Evolutionary conservation across 208 protist genomes (phyloP).

Genomic region (Leishmania guyanensis): DNA sequence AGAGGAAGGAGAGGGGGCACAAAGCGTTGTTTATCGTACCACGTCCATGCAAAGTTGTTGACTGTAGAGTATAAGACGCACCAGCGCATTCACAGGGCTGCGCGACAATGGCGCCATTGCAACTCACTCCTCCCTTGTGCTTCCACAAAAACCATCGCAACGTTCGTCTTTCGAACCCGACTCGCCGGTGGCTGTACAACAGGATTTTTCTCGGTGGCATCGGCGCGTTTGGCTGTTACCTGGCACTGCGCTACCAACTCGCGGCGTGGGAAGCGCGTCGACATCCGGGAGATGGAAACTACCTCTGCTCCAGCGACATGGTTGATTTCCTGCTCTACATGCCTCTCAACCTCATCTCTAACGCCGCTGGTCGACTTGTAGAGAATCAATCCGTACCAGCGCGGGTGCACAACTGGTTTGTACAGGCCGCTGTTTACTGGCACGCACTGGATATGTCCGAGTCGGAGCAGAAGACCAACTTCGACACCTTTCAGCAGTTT

Average conservation of each 20-base stretch:
- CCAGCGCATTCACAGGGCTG: background rate
- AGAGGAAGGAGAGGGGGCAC: background rate
- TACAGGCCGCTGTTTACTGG: conserved; percentile 49
- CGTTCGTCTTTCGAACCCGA: conserved; percentile 51
- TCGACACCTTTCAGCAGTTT: conserved; percentile 78
- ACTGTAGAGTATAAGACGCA: background rate
- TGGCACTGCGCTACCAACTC: conserved; percentile 47
- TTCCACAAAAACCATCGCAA: conserved; percentile 68
- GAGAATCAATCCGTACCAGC: conserved; percentile 44
- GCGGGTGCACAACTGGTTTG: conserved; percentile 49
- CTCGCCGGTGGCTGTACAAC: conserved; percentile 82
- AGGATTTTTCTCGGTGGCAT: conserved; percentile 45
- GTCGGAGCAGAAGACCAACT: conserved; percentile 31
- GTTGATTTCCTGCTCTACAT: conserved; percentile 69
- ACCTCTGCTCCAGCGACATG: conserved; percentile 58
- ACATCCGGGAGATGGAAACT: conserved; percentile 33
- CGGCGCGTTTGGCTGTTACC: conserved; percentile 36
- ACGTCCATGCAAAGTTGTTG: background rate
- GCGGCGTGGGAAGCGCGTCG: conserved; percentile 61
- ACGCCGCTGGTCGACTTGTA: conserved; percentile 43
- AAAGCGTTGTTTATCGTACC: background rate
- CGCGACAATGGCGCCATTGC: conserved; percentile 15
- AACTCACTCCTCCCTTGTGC: conserved; percentile 5
- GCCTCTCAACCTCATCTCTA: conserved; percentile 71
- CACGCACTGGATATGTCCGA: conserved; percentile 62